phyloP scores from a whole-genome alignment of 2,329 filamentous ascomycete genomes.

The Fonsecaea monophora region DNA sequence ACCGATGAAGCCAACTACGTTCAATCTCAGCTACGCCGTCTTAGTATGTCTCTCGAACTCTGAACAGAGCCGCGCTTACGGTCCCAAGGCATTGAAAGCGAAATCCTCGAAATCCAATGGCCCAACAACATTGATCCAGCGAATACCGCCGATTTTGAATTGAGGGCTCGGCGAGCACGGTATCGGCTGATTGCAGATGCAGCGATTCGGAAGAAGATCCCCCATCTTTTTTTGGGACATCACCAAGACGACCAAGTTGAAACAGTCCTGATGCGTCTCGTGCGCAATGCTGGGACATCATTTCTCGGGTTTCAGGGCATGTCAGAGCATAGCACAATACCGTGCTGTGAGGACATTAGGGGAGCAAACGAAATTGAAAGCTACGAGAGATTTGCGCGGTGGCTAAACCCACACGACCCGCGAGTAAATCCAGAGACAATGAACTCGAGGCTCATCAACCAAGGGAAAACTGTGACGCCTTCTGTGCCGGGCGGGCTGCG shows the following conservation, averaged over 20 bases:
- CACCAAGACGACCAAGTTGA: conserved; percentile 92
- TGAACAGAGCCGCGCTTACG: conserved; percentile 40
- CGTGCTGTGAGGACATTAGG: conserved; percentile 36
- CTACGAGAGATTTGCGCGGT: conserved; percentile 23
- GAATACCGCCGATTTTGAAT: conserved; percentile 73
- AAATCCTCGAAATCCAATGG: conserved; percentile 62
- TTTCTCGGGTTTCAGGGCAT: conserved; percentile 38
- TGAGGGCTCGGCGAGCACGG: conserved; percentile 72
- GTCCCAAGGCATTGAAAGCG: conserved; percentile 41
- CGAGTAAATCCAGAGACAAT: conserved; percentile 19
- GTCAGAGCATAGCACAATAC: conserved; percentile 22
- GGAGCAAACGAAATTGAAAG: conserved; percentile 24
- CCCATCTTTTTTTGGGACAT: conserved; percentile 77
- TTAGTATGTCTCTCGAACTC: conserved; percentile 48
- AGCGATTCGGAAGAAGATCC: conserved; percentile 61
- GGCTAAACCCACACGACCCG: conserved; percentile 1
- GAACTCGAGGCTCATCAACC: conserved; percentile 34
- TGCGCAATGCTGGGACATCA: conserved; percentile 24
- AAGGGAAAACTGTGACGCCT: conserved; percentile 55
- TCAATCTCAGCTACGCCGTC: conserved; percentile 50
- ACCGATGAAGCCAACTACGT: conserved; percentile 62
- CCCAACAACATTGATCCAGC: conserved; percentile 46
- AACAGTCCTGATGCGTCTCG: conserved; percentile 80
- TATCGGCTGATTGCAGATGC: conserved; percentile 73
- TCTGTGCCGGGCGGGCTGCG: conserved; percentile 64